Evolutionary conservation across 148 eudicot species (phyloP).

Genomic region (Rhododendron griersonianum): DNA sequence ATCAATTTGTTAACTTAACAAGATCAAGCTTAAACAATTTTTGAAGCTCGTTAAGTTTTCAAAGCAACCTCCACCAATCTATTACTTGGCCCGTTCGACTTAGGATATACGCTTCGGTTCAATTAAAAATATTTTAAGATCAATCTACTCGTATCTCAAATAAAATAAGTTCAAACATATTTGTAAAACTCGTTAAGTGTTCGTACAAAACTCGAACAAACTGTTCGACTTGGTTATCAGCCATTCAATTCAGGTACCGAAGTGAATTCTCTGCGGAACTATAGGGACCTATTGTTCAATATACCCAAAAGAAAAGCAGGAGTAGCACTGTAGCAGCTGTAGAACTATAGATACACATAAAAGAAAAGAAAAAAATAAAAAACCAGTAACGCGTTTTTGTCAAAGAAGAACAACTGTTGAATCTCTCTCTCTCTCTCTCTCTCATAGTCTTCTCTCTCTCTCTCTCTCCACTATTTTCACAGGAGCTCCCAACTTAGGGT

Average conservation of each 20-base stretch:
- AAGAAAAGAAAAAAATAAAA: conserved; percentile 5
- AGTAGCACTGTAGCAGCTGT: background rate
- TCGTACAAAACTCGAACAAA: background rate
- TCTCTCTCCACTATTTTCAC: conserved; percentile 13
- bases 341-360: background rate
- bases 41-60: background rate
- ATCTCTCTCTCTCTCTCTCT: conserved; percentile 8
- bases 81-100: background rate
- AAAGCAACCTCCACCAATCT: background rate
- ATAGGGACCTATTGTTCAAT: background rate
- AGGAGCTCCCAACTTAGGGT: conserved; percentile 21
- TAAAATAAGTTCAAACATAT: background rate
- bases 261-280: background rate
- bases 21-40: background rate
- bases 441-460: conserved; percentile 10
- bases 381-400: conserved; percentile 31
- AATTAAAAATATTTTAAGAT: background rate
- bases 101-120: background rate
- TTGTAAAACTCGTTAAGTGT: background rate
- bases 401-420: conserved; percentile 25
- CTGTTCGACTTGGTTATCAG: background rate
- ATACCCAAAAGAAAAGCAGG: background rate
- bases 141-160: background rate
- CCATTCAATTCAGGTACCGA: background rate
- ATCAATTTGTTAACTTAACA: background rate